Evolutionary conservation across 768 basidiomycete genomes (phyloP).

Genomic region (Guyanaporus albipodus): DNA sequence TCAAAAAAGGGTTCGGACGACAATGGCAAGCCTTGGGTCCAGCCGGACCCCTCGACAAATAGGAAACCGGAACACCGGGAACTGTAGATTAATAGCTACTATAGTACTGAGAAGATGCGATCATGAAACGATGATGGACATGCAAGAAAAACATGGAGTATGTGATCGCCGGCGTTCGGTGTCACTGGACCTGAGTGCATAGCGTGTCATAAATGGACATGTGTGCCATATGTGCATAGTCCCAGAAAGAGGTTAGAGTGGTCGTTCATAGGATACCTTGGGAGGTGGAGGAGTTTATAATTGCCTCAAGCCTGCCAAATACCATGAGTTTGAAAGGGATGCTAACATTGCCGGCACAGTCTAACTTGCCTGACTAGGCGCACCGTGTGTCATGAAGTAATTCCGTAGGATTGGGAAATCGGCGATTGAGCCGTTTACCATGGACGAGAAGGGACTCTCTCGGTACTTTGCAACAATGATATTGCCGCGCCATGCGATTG

Average conservation of each 20-base stretch:
- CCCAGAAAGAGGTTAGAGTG: constrained; percentile 14
- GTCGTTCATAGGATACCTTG: not conserved
- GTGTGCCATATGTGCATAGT: constrained; percentile 21
- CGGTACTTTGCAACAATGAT: constrained; percentile 70
- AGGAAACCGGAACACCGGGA: constrained; percentile 21
- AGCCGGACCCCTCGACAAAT: constrained; percentile 14
- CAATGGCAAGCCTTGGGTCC: constrained; percentile 24
- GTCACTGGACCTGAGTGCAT: constrained; percentile 9
- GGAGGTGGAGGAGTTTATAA: constrained; percentile 9
- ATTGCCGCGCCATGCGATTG: constrained; percentile 74
- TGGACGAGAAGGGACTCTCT: constrained; percentile 41
- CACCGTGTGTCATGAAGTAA: constrained; percentile 65
- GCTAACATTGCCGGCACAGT: constrained; percentile 16
- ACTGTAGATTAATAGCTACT: constrained; percentile 27
- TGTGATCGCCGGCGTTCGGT: constrained; percentile 7
- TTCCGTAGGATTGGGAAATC: constrained; percentile 82
- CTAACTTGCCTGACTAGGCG: constrained; percentile 40
- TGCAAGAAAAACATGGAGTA: constrained; percentile 22
- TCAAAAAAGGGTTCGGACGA: constrained; percentile 30
- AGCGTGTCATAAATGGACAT: constrained; percentile 26
- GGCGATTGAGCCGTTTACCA: constrained; percentile 77
- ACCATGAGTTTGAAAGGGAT: constrained; percentile 19
- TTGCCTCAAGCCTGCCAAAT: constrained; percentile 27
- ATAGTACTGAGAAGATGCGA: constrained; percentile 11
- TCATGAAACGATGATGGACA: constrained; percentile 21